These are phyloP conservation scores for Ustilago shanxiensis DNA, from an alignment of 1,284 basidiomycete genomes.

Conservation along the genomic window DNA sequence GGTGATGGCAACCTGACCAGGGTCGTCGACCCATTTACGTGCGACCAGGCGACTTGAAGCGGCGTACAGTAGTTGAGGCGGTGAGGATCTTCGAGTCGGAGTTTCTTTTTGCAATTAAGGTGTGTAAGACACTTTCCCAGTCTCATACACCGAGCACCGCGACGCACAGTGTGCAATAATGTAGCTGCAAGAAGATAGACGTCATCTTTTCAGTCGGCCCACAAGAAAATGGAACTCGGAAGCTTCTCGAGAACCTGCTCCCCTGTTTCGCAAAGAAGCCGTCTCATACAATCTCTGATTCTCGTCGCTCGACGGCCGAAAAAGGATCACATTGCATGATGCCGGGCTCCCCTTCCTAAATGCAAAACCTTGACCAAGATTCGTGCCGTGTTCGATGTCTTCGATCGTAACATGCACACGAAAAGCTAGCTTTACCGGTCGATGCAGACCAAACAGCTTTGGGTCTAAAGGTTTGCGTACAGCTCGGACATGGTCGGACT, in stretches of 20 bases:
- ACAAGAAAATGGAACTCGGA: background rate
- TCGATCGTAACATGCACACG: background rate
- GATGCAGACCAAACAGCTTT: too few species aligned
- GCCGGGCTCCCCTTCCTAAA: background rate
- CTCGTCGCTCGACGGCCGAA: background rate
- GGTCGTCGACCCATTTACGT: background rate
- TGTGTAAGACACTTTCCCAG: background rate
- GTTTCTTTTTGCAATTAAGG: background rate
- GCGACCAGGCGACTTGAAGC: background rate
- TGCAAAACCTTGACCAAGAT: too few species aligned
- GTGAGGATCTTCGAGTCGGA: background rate
- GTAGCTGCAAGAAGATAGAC: background rate
- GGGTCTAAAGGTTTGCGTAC: too few species aligned
- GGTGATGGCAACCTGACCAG: background rate
- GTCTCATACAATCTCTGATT: background rate
- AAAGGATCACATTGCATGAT: background rate
- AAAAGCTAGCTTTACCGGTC: background rate
- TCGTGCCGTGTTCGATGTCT: background rate
- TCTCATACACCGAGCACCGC: background rate
- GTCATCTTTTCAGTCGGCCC: background rate
- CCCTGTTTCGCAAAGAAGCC: background rate
- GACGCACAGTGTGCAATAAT: background rate
- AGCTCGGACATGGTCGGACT: slow-evolving; percentile 2
- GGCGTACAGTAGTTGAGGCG: background rate
- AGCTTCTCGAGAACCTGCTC: background rate